A percentile compares a stretch with the other conserved stretches of the same genome.
Evolutionary conservation across 768 basidiomycete species (phyloP).

Genomic region (Tricholoma sp.): DNA sequence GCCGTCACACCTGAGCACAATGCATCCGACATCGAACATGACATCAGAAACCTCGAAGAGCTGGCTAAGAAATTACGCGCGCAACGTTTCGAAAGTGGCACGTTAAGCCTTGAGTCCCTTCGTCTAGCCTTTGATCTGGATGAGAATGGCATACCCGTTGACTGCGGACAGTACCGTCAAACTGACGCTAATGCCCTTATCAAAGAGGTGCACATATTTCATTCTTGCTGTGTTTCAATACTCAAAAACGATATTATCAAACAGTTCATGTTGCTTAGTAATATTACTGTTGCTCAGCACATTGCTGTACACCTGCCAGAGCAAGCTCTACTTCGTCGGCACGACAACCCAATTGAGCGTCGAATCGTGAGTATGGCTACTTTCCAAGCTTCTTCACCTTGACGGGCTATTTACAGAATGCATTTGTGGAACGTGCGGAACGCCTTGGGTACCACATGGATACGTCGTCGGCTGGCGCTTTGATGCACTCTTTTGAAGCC

Average conservation of each 20-base stretch:
- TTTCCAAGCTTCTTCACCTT: slow-evolving; percentile 10
- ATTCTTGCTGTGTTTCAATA: background rate
- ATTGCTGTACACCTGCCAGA: slow-evolving; percentile 93
- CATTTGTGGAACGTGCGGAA: slow-evolving; percentile 75
- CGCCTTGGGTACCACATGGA: slow-evolving; percentile 85
- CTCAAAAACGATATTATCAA: background rate
- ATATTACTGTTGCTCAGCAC: slow-evolving; percentile 86
- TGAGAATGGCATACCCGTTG: slow-evolving; percentile 70
- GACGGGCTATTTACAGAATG: slow-evolving; percentile 40
- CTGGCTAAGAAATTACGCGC: slow-evolving; percentile 70
- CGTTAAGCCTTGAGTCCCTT: slow-evolving; percentile 64
- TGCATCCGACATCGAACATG: slow-evolving; percentile 60
- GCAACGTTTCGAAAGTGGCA: slow-evolving; percentile 76
- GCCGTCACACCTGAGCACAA: slow-evolving; percentile 54
- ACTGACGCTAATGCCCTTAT: slow-evolving; percentile 77
- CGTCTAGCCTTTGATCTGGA: slow-evolving; percentile 77
- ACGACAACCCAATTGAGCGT: slow-evolving; percentile 89
- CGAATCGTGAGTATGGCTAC: slow-evolving; percentile 57
- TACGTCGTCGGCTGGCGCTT: slow-evolving; percentile 65
- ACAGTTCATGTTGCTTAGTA: slow-evolving; percentile 93
- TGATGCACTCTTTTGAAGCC: slow-evolving; percentile 81
- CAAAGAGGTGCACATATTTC: slow-evolving; percentile 67
- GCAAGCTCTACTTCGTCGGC: slow-evolving; percentile 93
- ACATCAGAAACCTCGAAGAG: slow-evolving; percentile 64
- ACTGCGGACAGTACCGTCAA: slow-evolving; percentile 63